These are phyloP conservation scores for Solanum corneliomulleri DNA, from an alignment of 257 asterid species.

Conservation along the genomic window DNA sequence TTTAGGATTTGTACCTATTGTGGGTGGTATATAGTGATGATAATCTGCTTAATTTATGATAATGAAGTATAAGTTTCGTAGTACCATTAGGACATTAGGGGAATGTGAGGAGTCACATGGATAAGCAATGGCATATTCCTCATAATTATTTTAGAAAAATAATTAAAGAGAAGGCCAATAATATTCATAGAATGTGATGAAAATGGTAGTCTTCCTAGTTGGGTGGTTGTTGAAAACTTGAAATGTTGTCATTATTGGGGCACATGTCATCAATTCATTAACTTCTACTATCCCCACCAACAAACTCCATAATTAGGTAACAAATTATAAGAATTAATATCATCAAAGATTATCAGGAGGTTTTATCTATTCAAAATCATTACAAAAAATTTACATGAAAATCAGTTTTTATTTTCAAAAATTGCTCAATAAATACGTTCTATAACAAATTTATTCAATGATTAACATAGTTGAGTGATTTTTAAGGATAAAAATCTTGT, in stretches of 20 bases:
- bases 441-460: too few species aligned
- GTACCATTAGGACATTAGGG: background rate
- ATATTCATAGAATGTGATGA: background rate
- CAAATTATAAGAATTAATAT: background rate
- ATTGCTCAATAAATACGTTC: too few species aligned
- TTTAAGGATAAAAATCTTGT: too few species aligned
- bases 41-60: background rate
- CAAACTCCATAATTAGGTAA: slow-evolving; percentile 26
- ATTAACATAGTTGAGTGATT: too few species aligned
- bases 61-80: background rate
- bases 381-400: too few species aligned
- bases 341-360: background rate
- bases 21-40: background rate
- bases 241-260: slow-evolving; percentile 34
- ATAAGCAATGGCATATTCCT: background rate
- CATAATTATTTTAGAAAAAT: background rate
- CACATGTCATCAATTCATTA: slow-evolving; percentile 34
- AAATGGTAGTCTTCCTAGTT: background rate
- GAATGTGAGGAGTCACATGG: slow-evolving; percentile 9
- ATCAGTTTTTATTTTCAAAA: too few species aligned
- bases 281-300: slow-evolving; percentile 30
- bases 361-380: too few species aligned
- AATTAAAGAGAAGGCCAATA: background rate
- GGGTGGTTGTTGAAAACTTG: slow-evolving; percentile 18
- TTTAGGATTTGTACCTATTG: background rate